phyloP scores from a whole-genome alignment of 768 basidiomycete genomes.

The Boletus rufocinnamomeus region DNA sequence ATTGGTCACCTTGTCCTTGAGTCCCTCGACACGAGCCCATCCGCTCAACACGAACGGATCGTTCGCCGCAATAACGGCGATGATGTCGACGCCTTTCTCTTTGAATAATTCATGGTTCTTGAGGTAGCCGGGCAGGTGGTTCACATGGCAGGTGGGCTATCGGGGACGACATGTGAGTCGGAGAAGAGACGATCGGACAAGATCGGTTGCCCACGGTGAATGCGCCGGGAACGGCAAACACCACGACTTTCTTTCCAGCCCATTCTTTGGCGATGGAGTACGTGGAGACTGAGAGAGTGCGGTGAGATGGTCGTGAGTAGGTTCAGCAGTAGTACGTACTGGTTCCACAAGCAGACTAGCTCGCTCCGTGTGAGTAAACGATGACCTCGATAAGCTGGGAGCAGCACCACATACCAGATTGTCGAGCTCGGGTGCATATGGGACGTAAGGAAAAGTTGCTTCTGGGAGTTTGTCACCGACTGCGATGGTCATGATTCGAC shows the following conservation, averaged over 20 bases:
- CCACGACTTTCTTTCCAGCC: constrained; percentile 81
- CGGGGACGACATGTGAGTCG: not conserved
- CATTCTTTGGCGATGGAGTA: constrained; percentile 59
- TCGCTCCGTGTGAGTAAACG: not conserved
- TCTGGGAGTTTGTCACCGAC: constrained; percentile 55
- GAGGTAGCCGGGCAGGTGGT: constrained; percentile 50
- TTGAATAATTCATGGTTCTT: constrained; percentile 48
- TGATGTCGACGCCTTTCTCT: constrained; percentile 52
- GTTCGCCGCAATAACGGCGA: constrained; percentile 60
- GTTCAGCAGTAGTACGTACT: constrained; percentile 46
- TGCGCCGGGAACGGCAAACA: constrained; percentile 78
- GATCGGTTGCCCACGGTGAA: constrained; percentile 59
- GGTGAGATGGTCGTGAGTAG: not conserved
- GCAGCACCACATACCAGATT: constrained; percentile 45
- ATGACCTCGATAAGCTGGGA: constrained; percentile 10
- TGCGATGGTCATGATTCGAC: constrained; percentile 37
- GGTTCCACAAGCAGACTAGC: constrained; percentile 60
- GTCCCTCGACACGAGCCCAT: constrained; percentile 57
- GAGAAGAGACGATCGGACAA: not conserved
- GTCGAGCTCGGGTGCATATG: constrained; percentile 63
- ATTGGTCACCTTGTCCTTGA: constrained; percentile 63
- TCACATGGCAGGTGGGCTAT: constrained; percentile 44
- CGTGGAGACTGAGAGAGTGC: constrained; percentile 43
- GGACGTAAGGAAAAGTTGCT: constrained; percentile 52
- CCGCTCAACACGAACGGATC: constrained; percentile 63